Base-by-base conservation (phyloP, 768 basidiomycete genomes). In the Paxillus involutus region DNA sequence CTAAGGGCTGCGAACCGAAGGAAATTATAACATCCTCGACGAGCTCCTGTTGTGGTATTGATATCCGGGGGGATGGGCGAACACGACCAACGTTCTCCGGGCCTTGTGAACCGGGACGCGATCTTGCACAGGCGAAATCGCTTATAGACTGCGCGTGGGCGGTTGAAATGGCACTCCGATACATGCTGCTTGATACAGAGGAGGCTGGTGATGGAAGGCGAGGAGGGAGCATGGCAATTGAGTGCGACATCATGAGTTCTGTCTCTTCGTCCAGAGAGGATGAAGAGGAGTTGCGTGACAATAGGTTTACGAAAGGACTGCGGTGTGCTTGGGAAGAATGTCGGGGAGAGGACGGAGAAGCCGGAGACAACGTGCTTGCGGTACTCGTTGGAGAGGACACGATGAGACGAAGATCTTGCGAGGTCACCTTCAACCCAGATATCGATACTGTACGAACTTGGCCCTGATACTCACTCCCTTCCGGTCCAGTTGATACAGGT, bases 221-320 rank as follows among this genome's bases (percentile, higher is more conserved):
- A 12, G 77, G 80, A 39, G 82, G 86, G 36, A 93, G 74, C 49
- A 71, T 77, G 3, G 78, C 85, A 33, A 90, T 73, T 6, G 89
- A 91, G 64, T 90, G 87, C 7, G 88, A 86, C 88, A 91, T 90
- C 49, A 79, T 72, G 62, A 82, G 70, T 44, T 81, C 80, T 6
- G 80, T 75, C 30, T 83, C 81, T 59, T 89, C 86, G 56, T 91
- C 88, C 36, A 88, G 64, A 32, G 81, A 83, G 6, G 84, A 83
- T 0, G 75, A 74, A 0, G 84, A 85, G 11, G 84, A 84, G 21
- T 72, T 65, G 26, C 79, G 76, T 41, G 83, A 82, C 37, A 61
- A 59, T 37, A 42, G 58, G 43, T 45, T 19, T 35, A 33, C 43
- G 11, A 35, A 51, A 24, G 47, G 47, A 45, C 44, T 48, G 39